Evolutionary conservation across 2,329 filamentous ascomycete genomes (phyloP), one percentile per base, ranked within the genome.

Genomic region (Talaromyces sp.): DNA sequence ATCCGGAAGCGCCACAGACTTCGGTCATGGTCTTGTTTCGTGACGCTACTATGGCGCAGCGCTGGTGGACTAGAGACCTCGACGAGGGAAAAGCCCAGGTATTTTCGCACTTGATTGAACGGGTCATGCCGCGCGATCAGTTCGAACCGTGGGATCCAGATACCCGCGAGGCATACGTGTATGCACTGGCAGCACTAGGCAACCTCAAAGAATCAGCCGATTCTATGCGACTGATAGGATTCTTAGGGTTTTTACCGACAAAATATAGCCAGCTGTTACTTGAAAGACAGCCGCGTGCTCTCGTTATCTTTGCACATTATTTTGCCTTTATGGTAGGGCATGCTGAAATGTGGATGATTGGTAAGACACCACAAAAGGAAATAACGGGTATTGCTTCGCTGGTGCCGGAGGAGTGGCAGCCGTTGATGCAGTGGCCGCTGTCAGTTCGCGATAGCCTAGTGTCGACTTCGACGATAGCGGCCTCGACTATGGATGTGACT

Each of bases 271-370:
- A 72, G n/a, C 69, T 76, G 27, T 67, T 76, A 35, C 63, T 67
- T n/a, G 72, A 76, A 52, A 66, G 67, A 25, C 66, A 71, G 35
- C 75, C 74, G 15, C 71, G 74, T 19, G 75, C 75, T 10, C 65
- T 77, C n/a, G 71, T 75, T 2, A 73, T 73, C 1, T 61, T 78
- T 49, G 74, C 73, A 5, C 73, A 76, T 64, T 72, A 73, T 65
- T 78, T 77, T 61, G 73, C 72, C 3, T 43, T 71, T 37, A 61
- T 62, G 37, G 69, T 67, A 11, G 64, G 43, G 2, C 65, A 58
- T 37, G 65, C 71, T 2, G 35, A 69, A 62, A 57, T 68, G 3
- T 73, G 71, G 70, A 72, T 67, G 67, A 66, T 73, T 15, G 65
- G 62, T 2, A 67, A 69, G 7, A 70, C 68, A 13, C 70, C 70